Conservation (phyloP, 768 basidiomycete genomes). For the Termitomyces sp. region DNA sequence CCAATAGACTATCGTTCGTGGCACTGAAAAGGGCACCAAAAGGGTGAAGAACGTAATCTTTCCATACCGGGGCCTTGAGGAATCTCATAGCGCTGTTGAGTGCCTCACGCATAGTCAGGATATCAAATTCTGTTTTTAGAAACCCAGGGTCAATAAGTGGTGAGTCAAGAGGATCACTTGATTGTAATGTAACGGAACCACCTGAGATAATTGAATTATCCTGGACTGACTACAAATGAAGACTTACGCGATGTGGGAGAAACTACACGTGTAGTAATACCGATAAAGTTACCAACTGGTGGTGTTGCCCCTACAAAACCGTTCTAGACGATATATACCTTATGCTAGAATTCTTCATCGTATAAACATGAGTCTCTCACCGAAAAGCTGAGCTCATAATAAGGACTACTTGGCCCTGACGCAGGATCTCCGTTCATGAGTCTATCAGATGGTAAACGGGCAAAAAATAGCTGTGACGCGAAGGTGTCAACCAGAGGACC, state of each 20-base stretch:
- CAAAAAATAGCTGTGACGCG: conserved; percentile 15
- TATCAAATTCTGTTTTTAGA: conserved; percentile 12
- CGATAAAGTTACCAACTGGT: conserved; percentile 12
- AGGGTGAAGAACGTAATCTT: conserved; percentile 9
- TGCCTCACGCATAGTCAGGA: conserved; percentile 11
- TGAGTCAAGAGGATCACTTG: conserved; percentile 7
- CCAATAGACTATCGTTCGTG: conserved; percentile 5
- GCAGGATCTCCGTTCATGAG: conserved; percentile 18
- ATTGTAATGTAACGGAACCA: conserved; percentile 9
- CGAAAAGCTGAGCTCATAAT: conserved; percentile 20
- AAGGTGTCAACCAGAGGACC: conserved; percentile 22
- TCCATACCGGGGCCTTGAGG: conserved; percentile 11
- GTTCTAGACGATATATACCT: conserved; percentile 4
- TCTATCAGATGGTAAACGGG: conserved; percentile 10
- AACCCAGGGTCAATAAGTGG: conserved; percentile 16
- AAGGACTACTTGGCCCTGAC: conserved; percentile 19
- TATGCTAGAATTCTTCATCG: background rate
- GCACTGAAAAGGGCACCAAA: conserved; percentile 9
- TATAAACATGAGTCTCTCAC: background rate
- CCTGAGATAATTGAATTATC: background rate
- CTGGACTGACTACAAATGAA: background rate
- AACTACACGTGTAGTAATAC: conserved; percentile 12
- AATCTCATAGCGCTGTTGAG: conserved; percentile 14
- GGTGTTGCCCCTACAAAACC: conserved; percentile 10
- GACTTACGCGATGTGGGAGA: conserved; percentile 16